Base-by-base conservation (phyloP, 345 rosid species). In the Arabis hirsuta region DNA sequence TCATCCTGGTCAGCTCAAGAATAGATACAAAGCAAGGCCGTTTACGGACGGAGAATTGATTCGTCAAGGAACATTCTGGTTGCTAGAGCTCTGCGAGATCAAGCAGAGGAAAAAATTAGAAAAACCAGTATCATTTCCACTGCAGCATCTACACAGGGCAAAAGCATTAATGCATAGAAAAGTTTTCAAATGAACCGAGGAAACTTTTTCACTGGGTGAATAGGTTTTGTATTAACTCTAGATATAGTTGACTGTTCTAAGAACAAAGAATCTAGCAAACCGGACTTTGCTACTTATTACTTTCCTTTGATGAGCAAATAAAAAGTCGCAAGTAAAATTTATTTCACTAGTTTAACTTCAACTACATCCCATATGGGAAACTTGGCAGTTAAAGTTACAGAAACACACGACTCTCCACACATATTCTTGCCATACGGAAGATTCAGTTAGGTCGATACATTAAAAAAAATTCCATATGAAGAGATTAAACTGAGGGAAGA, bases 81-180 rank as follows among this genome's bases (percentile, higher is more conserved):
- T 71, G 76, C 77, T 71, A 77, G 69, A 58, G 62, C 76, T 56
- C 80, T 77, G 77, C 43, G 56, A 71, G 55, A 34, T 50, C 55
- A 77, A 77, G 47, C 48, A 45, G 61, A 11, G 26, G 16, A 61
- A 14, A 13, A 11, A 20, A 4, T 12, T 16, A 20, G 32, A 46
- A 56, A 57, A 51, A n/a, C 3, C 34, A 41, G 34, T 16, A 64
- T 46, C 43, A 55, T 24, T 8, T 46, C 55, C 14, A 13, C 55
- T 6, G 36, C 64, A 72, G 63, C 27, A 62, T 62, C 63, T 4
- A 55, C 31, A 32, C 20, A 32, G 9, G 14, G 39, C 7, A 41
- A 51, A 58, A 74, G 16, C 22, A 41, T 26, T 50, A 41, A 58
- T 73, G 14, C 55, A 45, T 20, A 24, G 7, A 55, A 44, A 73